These are phyloP conservation scores for Teratosphaeria nubilosa DNA, from an alignment of 2,329 filamentous ascomycete species.

Conservation along the genomic window DNA sequence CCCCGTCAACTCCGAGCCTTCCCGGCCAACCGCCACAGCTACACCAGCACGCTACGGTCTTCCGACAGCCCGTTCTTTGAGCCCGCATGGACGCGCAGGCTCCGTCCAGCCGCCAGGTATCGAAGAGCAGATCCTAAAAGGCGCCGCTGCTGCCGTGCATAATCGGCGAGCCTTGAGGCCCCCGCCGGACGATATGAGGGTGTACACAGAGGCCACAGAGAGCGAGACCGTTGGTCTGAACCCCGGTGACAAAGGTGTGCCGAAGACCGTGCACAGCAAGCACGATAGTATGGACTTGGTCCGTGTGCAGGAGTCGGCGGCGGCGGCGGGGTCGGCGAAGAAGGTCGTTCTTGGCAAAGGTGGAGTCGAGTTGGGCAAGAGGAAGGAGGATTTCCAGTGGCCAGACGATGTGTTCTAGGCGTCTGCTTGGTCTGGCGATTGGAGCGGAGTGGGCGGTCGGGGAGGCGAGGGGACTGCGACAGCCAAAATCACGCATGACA, in stretches of 20 bases:
- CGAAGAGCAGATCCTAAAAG: slow-evolving; percentile 13
- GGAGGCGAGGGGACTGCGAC: too few relatives aligned
- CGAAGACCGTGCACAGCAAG: slow-evolving; percentile 6
- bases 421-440: neutral
- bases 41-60: slow-evolving; percentile 19
- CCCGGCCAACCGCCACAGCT: slow-evolving; percentile 19
- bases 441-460: too few relatives aligned
- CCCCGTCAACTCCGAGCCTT: slow-evolving; percentile 16
- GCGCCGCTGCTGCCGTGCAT: slow-evolving; percentile 14
- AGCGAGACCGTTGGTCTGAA: slow-evolving; percentile 11
- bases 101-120: slow-evolving; percentile 8
- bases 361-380: neutral
- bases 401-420: slow-evolving; percentile 27
- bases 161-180: slow-evolving; percentile 12
- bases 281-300: slow-evolving; percentile 2
- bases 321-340: too few relatives aligned
- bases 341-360: neutral
- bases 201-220: slow-evolving; percentile 8
- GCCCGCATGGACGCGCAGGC: slow-evolving; percentile 15
- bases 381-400: slow-evolving; percentile 22
- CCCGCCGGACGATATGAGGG: slow-evolving; percentile 5
- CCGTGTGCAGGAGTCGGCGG: slow-evolving; percentile 4
- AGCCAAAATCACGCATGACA: too few relatives aligned
- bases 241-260: slow-evolving; percentile 15
- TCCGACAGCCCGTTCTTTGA: slow-evolving; percentile 12